Base-by-base conservation (phyloP, 345 rosid genomes). In the Brassica rapa region DNA sequence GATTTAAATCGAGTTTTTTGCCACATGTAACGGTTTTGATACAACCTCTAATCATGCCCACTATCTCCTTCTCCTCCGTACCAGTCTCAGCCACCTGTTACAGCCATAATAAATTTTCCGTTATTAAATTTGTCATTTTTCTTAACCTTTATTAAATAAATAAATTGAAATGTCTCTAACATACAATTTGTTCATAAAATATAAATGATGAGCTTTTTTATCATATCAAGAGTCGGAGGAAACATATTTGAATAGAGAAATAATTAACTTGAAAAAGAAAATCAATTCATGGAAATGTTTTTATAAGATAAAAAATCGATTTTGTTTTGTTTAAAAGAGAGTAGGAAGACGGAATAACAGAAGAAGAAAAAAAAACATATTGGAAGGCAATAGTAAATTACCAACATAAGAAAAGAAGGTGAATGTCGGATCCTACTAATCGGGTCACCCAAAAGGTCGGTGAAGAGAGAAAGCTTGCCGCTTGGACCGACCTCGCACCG, bases 401-500 rank as follows among this genome's bases (percentile, higher is more conserved):
- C 99, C 99, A 95, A 89, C 98, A 95, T 95, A 84, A 90, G 97
- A 69, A 85, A 93, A 78, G 94, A 92, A 73, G 98, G 97, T 61
- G 97, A 93, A 83, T 95, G 88, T 88, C 99, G 97, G 88, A 93
- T 93, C 81, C 99, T 85, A 93, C 97, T 90, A 74, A 93, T 84
- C 15, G 99, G 99, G 89, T 95, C 98, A 77, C 99, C 99, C 33
- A 93, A 75, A 82, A 91, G 97, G 86, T 95, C 98, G 83, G 99
- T 93, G 88, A 87, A 95, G 79, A 93, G 89, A 83, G 94, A 88
- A 59, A 81, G 83, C 75, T 81, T 81, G 73, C 83, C 83, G 35
- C 81, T 72, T 30, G 83, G 83, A 8, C 98, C 99, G 41, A 93
- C 98, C 78, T 95, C 97, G 33, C 98, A 93, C 64, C 91, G 88